These are phyloP conservation scores for Metarhizium brunneum DNA, from an alignment of 2,329 filamentous ascomycete species.

Conservation along the genomic window DNA sequence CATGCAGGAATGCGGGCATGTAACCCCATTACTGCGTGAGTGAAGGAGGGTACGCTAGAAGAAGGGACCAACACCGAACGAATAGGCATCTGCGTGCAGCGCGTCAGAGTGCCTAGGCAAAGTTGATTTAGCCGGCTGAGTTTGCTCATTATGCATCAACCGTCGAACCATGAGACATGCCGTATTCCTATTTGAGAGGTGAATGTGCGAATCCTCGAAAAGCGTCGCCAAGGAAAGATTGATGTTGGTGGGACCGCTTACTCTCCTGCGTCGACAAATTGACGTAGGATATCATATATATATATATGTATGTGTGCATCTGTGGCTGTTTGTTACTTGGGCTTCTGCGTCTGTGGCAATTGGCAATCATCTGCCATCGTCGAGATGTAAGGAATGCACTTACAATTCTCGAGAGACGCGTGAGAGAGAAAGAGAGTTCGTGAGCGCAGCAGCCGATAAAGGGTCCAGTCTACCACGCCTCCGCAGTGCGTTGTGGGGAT, in stretches of 20 bases:
- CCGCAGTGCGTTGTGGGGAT: no score
- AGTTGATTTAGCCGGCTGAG: background rate
- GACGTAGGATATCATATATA: background rate
- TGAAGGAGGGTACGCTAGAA: background rate
- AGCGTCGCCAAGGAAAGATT: background rate
- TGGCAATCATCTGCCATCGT: background rate
- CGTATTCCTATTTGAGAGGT: background rate
- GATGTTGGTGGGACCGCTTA: background rate
- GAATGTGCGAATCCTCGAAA: background rate
- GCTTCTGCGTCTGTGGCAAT: no score
- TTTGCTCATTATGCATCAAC: constrained; percentile 6
- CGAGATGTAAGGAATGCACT: background rate
- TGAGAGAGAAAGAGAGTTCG: no score
- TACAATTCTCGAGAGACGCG: no score
- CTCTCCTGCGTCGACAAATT: background rate
- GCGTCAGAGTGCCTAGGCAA: background rate
- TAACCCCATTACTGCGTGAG: background rate
- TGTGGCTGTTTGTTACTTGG: background rate
- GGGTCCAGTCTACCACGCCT: no score
- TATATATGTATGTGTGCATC: background rate
- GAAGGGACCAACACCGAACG: constrained; percentile 1
- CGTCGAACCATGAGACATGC: background rate
- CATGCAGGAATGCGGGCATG: background rate
- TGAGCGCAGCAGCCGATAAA: no score
- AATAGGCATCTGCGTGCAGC: constrained; percentile 1